phyloP scores from a whole-genome alignment of 805 yeast genomes.

The Nakazawaea anatomiae region DNA sequence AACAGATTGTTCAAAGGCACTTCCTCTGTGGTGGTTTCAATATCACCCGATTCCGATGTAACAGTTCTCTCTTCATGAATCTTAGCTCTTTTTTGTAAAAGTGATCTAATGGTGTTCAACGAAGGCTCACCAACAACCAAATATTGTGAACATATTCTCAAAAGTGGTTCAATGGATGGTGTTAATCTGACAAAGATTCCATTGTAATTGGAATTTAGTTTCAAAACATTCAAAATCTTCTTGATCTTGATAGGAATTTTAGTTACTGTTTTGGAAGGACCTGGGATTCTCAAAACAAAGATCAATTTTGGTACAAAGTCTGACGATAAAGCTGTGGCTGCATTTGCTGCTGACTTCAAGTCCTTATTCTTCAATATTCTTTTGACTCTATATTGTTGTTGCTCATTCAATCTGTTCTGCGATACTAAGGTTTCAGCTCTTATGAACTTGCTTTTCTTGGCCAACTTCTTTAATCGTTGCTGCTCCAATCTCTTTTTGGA shows the following conservation, averaged over 20 bases:
- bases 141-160: conserved; percentile 68
- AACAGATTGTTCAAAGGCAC: conserved; percentile 61
- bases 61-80: conserved; percentile 30
- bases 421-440: conserved; percentile 74
- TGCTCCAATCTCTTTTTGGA: conserved; percentile 46
- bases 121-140: conserved; percentile 71
- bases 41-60: conserved; percentile 16
- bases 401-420: conserved; percentile 54
- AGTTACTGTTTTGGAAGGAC: conserved; percentile 46
- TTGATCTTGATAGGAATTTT: conserved; percentile 61
- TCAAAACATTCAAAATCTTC: conserved; percentile 52
- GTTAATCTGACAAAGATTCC: conserved; percentile 71
- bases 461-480: conserved; percentile 35
- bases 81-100: conserved; percentile 73
- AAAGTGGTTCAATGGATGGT: conserved; percentile 50
- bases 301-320: conserved; percentile 37
- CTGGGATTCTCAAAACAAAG: conserved; percentile 62
- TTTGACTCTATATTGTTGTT: conserved; percentile 64
- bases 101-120: conserved; percentile 62
- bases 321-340: background rate
- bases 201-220: conserved; percentile 53
- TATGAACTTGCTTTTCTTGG: conserved; percentile 48
- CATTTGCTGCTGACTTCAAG: background rate
- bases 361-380: conserved; percentile 36
- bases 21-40: conserved; percentile 24